Base-by-base conservation (phyloP, 1,284 basidiomycete genomes). In the Melampsora americana region DNA sequence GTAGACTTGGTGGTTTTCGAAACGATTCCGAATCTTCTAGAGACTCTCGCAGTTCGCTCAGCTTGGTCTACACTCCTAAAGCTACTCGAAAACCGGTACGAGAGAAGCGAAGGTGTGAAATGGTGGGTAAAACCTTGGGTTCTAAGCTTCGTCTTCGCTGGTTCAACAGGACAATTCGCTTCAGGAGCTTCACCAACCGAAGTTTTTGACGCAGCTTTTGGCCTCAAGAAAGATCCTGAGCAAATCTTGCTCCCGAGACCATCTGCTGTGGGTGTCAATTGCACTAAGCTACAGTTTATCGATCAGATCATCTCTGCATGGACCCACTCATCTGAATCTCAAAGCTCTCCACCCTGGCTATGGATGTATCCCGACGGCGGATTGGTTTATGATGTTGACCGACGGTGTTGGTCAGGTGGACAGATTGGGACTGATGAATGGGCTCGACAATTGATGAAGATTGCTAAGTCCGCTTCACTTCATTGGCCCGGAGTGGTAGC, bases 311-410 rank as follows among this genome's bases (percentile, higher is more conserved):
- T 73, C 5, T 3, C 61, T 35, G 62, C 71, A 23, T 73, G 71
- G 71, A 66, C 61, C 2, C 26, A 35, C 30, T 32, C 23, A 18
- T 56, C 30, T 23, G 14, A 50, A 56, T 35, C 53, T 71, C 67
- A 16, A n/a, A 28, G 6, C 28, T 39, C 12, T 53, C 68, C 79
- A 73, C 87, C 87, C 0, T 87, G 86, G 85, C 84, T 92, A 2
- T 86, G 90, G 12, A 78, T 92, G 20, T 91, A 92, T 80, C 90
- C 91, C 0, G 91, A 92, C 79, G 88, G 89, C 5, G 88, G 88
- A 14, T 86, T 86, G 67, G 82, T 85, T 0, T 90, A 88, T 80
- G 87, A 90, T 80, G 80, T 85, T 14, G 79, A 83, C 18, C 84
- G 84, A 4, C 83, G 85, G 71, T 84, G 83, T 4, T 90, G 88